phyloP scores from a whole-genome alignment of 2,329 filamentous ascomycete genomes.

The Epichloe bromicola region DNA sequence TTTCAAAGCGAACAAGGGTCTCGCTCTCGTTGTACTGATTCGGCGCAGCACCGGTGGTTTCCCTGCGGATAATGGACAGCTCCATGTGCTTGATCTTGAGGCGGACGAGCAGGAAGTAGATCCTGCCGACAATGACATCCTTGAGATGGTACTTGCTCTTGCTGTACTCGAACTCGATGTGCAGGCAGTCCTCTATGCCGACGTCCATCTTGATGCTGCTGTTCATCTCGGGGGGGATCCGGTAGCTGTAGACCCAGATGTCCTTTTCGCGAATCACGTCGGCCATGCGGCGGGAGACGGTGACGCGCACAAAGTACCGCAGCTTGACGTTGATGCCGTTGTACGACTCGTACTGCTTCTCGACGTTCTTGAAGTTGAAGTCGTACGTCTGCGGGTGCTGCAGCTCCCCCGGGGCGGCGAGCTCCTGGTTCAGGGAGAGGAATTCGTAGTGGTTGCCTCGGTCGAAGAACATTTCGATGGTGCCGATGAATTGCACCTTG shows the following conservation, averaged over 20 bases:
- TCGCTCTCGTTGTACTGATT: conserved; percentile 99
- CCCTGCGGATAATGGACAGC: conserved; percentile 92
- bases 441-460: conserved; percentile 99
- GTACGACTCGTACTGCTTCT: conserved; percentile 99
- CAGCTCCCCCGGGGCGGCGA: conserved; percentile 94
- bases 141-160: conserved; percentile 99
- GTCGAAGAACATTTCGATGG: conserved; percentile 99
- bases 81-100: conserved; percentile 99
- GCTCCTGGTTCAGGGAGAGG: conserved; percentile 89
- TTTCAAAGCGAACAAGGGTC: conserved; percentile 95
- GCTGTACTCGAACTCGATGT: conserved; percentile 99
- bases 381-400: conserved; percentile 98
- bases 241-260: conserved; percentile 98
- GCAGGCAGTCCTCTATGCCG: conserved; percentile 95
- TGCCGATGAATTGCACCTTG: conserved; percentile 99
- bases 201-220: conserved; percentile 99
- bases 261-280: conserved; percentile 98
- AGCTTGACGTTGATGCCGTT: conserved; percentile 99
- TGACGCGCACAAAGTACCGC: conserved; percentile 95
- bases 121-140: conserved; percentile 95
- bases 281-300: conserved; percentile 90
- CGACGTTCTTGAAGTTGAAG: conserved; percentile 99
- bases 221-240: conserved; percentile 96
- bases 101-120: conserved; percentile 94
- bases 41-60: conserved; percentile 90